Conservation (phyloP, 768 basidiomycete genomes). For the Imleria badia region DNA sequence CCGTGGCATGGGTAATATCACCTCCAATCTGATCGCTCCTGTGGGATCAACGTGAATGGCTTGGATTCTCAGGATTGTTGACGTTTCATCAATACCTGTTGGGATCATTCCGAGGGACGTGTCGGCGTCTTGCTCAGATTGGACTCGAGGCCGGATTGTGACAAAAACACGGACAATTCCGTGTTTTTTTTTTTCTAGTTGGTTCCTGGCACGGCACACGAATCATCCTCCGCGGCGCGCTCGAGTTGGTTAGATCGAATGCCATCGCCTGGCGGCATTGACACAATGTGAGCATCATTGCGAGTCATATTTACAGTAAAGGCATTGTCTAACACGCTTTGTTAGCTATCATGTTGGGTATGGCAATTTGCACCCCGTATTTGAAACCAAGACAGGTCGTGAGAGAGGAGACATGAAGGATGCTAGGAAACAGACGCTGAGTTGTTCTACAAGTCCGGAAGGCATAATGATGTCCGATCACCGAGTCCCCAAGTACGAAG, state of each 20-base stretch:
- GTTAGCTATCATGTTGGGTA: neutral
- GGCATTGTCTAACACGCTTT: neutral
- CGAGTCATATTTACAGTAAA: neutral
- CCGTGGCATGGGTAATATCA: neutral
- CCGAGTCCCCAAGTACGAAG: neutral
- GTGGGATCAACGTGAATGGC: neutral
- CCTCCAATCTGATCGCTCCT: neutral
- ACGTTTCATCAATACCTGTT: slow-evolving; percentile 7
- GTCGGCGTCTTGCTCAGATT: neutral
- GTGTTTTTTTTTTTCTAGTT: neutral
- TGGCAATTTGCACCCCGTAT: neutral
- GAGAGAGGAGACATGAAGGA: neutral
- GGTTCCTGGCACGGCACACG: neutral
- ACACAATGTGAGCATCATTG: no score
- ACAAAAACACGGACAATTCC: neutral
- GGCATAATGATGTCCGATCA: neutral
- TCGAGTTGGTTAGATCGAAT: neutral
- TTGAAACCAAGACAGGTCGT: neutral
- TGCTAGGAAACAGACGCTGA: neutral
- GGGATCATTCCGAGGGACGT: neutral
- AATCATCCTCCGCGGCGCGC: neutral
- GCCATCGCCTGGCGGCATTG: neutral
- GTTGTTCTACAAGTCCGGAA: neutral
- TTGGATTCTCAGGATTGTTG: slow-evolving; percentile 4
- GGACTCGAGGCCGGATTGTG: neutral